Conservation (phyloP, 192 early-diverging fungal genomes). For the Umbelopsis ramanniana region DNA sequence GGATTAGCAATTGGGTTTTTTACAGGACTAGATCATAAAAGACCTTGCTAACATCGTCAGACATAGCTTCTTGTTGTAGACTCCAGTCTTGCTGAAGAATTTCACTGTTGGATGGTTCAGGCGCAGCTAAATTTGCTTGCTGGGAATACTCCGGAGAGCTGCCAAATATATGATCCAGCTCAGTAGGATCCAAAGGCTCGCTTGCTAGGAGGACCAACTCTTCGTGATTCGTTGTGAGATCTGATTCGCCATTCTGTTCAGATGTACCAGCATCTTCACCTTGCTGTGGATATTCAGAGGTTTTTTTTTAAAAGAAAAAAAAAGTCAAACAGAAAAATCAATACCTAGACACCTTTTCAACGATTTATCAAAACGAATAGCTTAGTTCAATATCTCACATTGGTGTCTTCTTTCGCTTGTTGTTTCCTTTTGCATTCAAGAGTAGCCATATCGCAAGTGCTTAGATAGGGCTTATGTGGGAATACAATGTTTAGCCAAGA, state of each 20-base stretch:
- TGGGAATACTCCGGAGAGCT: neutral
- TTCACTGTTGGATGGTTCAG: neutral
- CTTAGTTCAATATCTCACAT: neutral
- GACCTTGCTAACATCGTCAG: neutral
- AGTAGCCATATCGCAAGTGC: neutral
- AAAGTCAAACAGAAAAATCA: neutral
- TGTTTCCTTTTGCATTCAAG: neutral
- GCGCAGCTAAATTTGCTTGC: neutral
- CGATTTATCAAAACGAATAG: neutral
- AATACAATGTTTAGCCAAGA: neutral
- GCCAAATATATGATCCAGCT: neutral
- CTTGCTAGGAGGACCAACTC: neutral
- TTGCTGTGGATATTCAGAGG: neutral
- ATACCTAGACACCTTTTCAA: neutral
- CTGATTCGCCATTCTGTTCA: neutral
- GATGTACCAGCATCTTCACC: slow-evolving; percentile 13
- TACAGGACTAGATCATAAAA: neutral
- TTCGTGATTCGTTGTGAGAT: neutral
- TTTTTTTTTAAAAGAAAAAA: too few relatives aligned
- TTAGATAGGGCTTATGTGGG: neutral
- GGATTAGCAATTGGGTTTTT: neutral
- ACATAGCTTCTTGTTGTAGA: neutral
- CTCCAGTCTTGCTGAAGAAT: neutral
- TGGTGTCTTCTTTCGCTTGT: neutral
- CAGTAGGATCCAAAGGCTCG: slow-evolving; percentile 1